Percentiles rank a stretch among this genome's conserved stretches.
phyloP scores from a whole-genome alignment of 306 rosid species.

The Mucuna pruriens region DNA sequence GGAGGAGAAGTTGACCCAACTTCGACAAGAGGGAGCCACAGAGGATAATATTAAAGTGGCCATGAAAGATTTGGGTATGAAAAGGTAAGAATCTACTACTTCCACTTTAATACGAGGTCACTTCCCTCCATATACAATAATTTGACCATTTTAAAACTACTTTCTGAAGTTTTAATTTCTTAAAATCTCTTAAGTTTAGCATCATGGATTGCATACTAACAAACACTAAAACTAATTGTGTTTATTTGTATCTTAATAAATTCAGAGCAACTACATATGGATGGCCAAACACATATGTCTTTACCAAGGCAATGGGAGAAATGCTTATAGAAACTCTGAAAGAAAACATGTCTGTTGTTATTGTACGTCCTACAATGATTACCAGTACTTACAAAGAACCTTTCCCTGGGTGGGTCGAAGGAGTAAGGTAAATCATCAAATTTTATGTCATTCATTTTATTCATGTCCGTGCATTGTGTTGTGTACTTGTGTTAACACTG shows the following conservation, averaged over 20 bases:
- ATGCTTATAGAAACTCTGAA: slow-evolving; percentile 60
- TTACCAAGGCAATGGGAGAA: slow-evolving; percentile 94
- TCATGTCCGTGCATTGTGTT: too few relatives aligned
- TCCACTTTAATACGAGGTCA: background rate
- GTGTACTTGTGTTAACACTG: background rate
- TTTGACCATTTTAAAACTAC: background rate
- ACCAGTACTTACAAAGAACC: slow-evolving; percentile 82
- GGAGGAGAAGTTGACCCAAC: slow-evolving; percentile 48
- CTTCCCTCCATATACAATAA: background rate
- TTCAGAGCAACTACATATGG: slow-evolving; percentile 62
- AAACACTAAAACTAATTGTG: background rate
- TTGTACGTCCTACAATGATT: slow-evolving; percentile 72
- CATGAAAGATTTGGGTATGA: slow-evolving; percentile 71
- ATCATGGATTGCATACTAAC: background rate
- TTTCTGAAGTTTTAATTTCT: too few relatives aligned
- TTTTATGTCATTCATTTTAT: too few relatives aligned
- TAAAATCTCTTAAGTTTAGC: background rate
- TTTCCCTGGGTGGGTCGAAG: slow-evolving; percentile 90
- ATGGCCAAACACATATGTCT: slow-evolving; percentile 85
- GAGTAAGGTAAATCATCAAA: slow-evolving; percentile 59
- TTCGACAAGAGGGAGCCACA: slow-evolving; percentile 48
- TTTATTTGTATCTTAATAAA: background rate
- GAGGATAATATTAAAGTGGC: slow-evolving; percentile 48
- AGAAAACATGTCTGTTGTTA: slow-evolving; percentile 46
- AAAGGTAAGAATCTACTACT: slow-evolving; percentile 48